Evolutionary conservation across 1,139 yeast genomes (phyloP), one percentile per base, ranked within the genome.

Genomic region (Suhomyces coccinellae): DNA sequence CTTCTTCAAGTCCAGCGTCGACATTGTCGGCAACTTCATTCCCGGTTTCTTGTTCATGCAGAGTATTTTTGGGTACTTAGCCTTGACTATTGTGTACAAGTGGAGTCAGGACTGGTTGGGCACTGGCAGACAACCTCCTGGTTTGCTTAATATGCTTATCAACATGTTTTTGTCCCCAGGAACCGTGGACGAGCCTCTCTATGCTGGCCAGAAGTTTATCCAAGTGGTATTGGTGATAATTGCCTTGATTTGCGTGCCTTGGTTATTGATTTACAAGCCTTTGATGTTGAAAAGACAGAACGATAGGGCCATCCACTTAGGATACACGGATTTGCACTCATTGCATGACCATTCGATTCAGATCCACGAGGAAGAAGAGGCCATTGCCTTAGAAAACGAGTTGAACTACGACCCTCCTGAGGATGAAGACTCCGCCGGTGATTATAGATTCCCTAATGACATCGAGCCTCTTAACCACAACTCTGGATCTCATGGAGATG

Each of bases 111-210:
- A 93, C 68, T 93, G 99, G 99, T 67, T 85, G 40, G 85, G 79
- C 8, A 76, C 76, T 29, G 83, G 73, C 3, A 80, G 76, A 55
- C 85, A 87, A 42, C 95, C 99, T 1, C 99, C 99, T 2, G 95
- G 97, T 24, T 73, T 93, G 56, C 78, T 93, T 52, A 91, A 93
- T 65, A 93, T 93, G 97, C 77, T 93, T 58, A 93, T 93, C 57
- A 87, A 87, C 61, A 93, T 93, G 99, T 93, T 95, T 62, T 74
- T 93, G 59, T 74, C 97, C 0, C 99, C 99, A 5, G 98, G 99
- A 3, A 80, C 72, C 6, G 80, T 93, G 40, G 97, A 87, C 40
- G 96, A 85, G 42, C 87, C 76, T 43, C 73, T 93, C 36, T 93
- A 89, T 63, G 80, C 85, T 1, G 96, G 96, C 16, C 99, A 93